Conservation (phyloP, 805 yeast genomes). For the Kodamaea neixiangensis region DNA sequence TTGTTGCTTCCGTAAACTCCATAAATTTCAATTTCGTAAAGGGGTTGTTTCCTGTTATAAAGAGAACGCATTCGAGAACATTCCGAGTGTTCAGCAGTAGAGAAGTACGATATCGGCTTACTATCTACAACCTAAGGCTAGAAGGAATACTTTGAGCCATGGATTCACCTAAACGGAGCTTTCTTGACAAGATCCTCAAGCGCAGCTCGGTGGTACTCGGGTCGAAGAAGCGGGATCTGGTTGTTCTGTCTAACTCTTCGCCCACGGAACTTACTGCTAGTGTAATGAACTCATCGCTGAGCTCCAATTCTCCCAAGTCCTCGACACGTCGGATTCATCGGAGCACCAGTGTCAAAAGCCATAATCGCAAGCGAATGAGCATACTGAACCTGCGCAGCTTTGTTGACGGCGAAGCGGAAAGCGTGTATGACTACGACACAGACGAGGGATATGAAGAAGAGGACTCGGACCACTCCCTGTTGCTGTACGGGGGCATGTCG, state of each 20-base stretch:
- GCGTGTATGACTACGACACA: constrained; percentile 28
- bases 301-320: constrained; percentile 1
- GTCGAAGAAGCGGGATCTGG: not conserved
- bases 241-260: not conserved
- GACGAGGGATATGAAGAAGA: constrained; percentile 15
- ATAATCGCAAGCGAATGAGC: not conserved
- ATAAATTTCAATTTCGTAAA: not conserved
- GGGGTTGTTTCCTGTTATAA: not conserved
- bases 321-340: constrained; percentile 1
- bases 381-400: constrained; percentile 1
- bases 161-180: constrained; percentile 13
- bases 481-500: constrained; percentile 5
- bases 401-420: constrained; percentile 26
- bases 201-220: constrained; percentile 11
- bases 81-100: not conserved
- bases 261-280: not conserved
- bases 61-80: not conserved
- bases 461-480: constrained; percentile 11
- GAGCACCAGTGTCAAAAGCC: not conserved
- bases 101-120: not conserved
- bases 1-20: not conserved
- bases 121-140: not conserved
- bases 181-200: constrained; percentile 17
- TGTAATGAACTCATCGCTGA: not conserved
- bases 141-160: not conserved